phyloP scores from a whole-genome alignment of 805 yeast species.

The Lipomyces lipofer region DNA sequence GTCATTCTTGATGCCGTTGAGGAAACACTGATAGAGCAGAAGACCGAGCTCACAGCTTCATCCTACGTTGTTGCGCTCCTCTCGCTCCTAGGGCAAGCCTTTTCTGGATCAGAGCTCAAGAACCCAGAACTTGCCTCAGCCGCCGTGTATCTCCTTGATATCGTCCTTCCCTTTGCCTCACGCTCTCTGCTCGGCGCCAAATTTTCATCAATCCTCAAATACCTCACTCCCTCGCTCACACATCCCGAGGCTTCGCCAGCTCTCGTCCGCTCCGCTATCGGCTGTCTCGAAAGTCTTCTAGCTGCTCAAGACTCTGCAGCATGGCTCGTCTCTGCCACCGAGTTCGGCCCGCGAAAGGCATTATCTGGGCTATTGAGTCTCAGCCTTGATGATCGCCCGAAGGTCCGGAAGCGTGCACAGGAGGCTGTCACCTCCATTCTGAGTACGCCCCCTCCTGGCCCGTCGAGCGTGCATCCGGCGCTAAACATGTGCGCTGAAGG shows the following conservation, averaged over 20 bases:
- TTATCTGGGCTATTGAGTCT: slow-evolving; percentile 73
- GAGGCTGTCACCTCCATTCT: slow-evolving; percentile 77
- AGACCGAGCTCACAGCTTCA: slow-evolving; percentile 61
- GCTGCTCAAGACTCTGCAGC: slow-evolving; percentile 75
- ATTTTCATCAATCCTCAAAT: slow-evolving; percentile 74
- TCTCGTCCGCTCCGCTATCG: slow-evolving; percentile 76
- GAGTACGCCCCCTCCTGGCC: slow-evolving; percentile 70
- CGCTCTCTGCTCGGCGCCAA: slow-evolving; percentile 66
- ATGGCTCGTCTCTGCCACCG: slow-evolving; percentile 55
- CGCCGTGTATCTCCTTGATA: slow-evolving; percentile 65
- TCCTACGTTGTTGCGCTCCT: slow-evolving; percentile 85
- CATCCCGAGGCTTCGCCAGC: slow-evolving; percentile 74
- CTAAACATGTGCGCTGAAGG: slow-evolving; percentile 67
- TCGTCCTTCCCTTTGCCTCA: slow-evolving; percentile 70
- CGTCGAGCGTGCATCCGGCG: slow-evolving; percentile 76
- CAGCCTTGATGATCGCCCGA: slow-evolving; percentile 81
- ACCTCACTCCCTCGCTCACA: slow-evolving; percentile 72
- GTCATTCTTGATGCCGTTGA: slow-evolving; percentile 85
- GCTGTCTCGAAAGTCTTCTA: slow-evolving; percentile 77
- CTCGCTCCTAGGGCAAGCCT: slow-evolving; percentile 75
- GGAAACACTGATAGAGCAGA: slow-evolving; percentile 72
- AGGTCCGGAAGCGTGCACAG: slow-evolving; percentile 90
- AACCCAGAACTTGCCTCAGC: slow-evolving; percentile 70
- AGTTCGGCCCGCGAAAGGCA: slow-evolving; percentile 67
- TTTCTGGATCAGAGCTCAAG: slow-evolving; percentile 50